Base-by-base conservation (phyloP, 73 alveolate genomes). In the Breviolum minutum region DNA sequence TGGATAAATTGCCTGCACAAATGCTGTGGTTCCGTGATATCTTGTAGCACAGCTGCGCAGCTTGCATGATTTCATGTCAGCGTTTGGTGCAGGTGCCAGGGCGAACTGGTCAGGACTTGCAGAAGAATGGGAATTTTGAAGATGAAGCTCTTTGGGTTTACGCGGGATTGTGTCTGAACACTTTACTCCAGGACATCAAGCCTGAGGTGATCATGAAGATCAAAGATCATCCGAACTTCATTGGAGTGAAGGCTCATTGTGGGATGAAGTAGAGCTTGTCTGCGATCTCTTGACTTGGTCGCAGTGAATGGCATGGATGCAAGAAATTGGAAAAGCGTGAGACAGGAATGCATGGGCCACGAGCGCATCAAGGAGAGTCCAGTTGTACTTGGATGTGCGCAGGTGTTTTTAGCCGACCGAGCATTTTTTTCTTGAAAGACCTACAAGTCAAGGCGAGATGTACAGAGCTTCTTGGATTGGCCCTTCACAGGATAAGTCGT, bases 261-360 rank as follows among this genome's bases (percentile, higher is more conserved):
- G 26, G 89, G 17, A 40, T 9, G 77, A 68, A 17, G 77, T 68
- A 68, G 24, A 22, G 77, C 77, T 14, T 68, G 77, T 17, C 77
- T 68, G 17, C 77, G 4, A 14, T 14, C 17, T 68, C n/a, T 68
- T 5, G 8, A 40, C 54, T 40, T 40, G 54, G 54, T 40, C 5
- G 54, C 54, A 40, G 5, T 40, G 54, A 40, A 40, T 40, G 54
- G 54, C 54, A 40, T 40, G 54, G 54, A 40, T 40, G 54, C 54
- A 40, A 40, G 54, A n/a, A n/a, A n/a, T 40, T 40, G 54, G 54
- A 40, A 40, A 40, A 40, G n/a, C 20, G 61, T 13, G 29, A 11
- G 63, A n/a, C 30, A 94, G 99, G 99, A 94, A 71, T 94, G 99
- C 76, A 94, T 94, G 99, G 99, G 99, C 63, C 60, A 77, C 64